A percentile compares a stretch with the other conserved stretches of the same genome.
Evolutionary conservation across 306 rosid genomes (phyloP).

Genomic region (Cicer cuneatum): DNA sequence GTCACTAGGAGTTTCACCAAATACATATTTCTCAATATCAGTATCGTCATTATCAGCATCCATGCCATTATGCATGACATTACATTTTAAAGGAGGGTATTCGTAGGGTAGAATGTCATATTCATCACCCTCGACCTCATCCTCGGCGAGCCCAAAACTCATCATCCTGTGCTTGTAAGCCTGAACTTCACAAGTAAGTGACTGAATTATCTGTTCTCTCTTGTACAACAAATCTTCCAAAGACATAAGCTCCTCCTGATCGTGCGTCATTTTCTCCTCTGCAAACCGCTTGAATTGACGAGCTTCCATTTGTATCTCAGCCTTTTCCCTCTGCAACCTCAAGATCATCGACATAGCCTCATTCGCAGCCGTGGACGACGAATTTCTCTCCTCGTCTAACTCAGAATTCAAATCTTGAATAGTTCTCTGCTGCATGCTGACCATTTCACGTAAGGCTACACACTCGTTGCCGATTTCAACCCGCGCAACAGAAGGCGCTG

Average conservation of each 20-base stretch:
- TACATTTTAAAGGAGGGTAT: slow-evolving; percentile 90
- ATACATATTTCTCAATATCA: slow-evolving; percentile 88
- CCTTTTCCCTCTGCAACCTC: slow-evolving; percentile 99
- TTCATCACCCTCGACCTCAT: slow-evolving; percentile 67
- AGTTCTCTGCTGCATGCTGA: slow-evolving; percentile 67
- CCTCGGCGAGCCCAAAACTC: slow-evolving; percentile 84
- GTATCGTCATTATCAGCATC: slow-evolving; percentile 64
- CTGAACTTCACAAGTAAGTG: slow-evolving; percentile 93
- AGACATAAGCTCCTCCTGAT: slow-evolving; percentile 75
- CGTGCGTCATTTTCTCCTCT: slow-evolving; percentile 93
- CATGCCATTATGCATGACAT: slow-evolving; percentile 50
- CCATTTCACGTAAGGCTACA: slow-evolving; percentile 78
- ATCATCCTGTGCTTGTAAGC: slow-evolving; percentile 92
- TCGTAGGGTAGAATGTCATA: slow-evolving; percentile 66
- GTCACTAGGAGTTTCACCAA: slow-evolving; percentile 84
- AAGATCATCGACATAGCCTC: slow-evolving; percentile 99
- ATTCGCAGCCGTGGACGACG: slow-evolving; percentile 87
- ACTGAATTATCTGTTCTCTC: slow-evolving; percentile 84
- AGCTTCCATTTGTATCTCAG: slow-evolving; percentile 95
- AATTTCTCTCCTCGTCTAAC: slow-evolving; percentile 95
- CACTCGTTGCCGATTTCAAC: slow-evolving; percentile 83
- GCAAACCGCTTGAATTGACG: slow-evolving; percentile 90
- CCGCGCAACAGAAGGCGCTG: slow-evolving; percentile 60
- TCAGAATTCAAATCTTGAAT: slow-evolving; percentile 81
- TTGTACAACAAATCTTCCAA: slow-evolving; percentile 88